Conservation (phyloP, 1,139 yeast species). For the Hyphopichia burtonii region DNA sequence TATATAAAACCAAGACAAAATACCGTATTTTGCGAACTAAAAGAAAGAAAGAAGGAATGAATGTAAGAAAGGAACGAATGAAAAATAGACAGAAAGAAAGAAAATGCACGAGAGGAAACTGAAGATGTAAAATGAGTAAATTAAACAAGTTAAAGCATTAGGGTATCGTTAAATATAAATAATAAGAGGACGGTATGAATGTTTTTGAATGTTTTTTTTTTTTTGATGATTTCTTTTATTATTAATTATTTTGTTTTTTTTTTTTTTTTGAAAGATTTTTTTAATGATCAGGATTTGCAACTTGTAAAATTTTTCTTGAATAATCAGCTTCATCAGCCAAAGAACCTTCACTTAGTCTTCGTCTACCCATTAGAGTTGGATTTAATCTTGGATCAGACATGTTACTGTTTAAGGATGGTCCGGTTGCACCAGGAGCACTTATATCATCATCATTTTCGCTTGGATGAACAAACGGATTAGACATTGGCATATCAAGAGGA, state of each 20-base stretch:
- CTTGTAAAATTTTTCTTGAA: constrained; percentile 68
- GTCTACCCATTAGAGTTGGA: constrained; percentile 70
- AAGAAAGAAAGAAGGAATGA: too few relatives aligned
- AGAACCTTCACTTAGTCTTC: constrained; percentile 71
- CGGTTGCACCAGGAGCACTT: constrained; percentile 18
- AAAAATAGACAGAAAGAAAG: too few relatives aligned
- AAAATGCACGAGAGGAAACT: neutral
- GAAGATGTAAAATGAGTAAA: too few relatives aligned
- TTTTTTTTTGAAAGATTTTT: too few relatives aligned
- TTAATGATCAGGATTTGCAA: constrained; percentile 63
- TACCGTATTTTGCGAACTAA: too few relatives aligned
- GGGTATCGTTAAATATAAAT: too few relatives aligned
- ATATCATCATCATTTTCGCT: constrained; percentile 41
- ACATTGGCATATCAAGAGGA: constrained; percentile 47
- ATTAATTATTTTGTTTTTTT: too few relatives aligned
- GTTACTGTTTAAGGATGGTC: neutral
- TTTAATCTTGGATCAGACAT: constrained; percentile 57
- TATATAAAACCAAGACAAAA: too few relatives aligned
- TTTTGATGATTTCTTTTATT: too few relatives aligned
- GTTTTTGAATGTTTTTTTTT: neutral
- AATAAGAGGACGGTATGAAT: too few relatives aligned
- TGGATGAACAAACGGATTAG: constrained; percentile 59
- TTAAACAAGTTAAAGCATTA: too few relatives aligned
- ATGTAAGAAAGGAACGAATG: too few relatives aligned
- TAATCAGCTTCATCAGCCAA: constrained; percentile 80